Evolutionary conservation across 2,329 filamentous ascomycete genomes (phyloP).

Genomic region (Harringtonia lauricola): DNA sequence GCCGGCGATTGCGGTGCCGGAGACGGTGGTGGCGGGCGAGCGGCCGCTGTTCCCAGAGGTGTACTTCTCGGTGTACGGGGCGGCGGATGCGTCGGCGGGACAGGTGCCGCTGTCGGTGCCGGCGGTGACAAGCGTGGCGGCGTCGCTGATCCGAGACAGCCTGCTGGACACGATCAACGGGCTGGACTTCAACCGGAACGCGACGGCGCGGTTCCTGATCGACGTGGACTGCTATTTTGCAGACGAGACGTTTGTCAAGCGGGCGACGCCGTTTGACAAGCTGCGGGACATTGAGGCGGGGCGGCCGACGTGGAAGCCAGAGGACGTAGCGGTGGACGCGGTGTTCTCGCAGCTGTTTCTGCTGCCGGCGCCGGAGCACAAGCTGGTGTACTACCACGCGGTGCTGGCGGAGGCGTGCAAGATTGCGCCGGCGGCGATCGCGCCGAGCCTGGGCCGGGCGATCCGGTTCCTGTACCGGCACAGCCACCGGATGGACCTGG

Average conservation of each 20-base stretch:
- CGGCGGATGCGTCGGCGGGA: conserved; percentile 5
- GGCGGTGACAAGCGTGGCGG: conserved; percentile 60
- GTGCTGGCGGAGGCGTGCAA: conserved; percentile 94
- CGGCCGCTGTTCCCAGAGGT: conserved; percentile 81
- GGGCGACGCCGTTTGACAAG: conserved; percentile 85
- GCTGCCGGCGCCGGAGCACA: conserved; percentile 78
- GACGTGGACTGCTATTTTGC: conserved; percentile 94
- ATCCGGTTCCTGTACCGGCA: conserved; percentile 87
- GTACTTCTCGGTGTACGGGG: conserved; percentile 76
- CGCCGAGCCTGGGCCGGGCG: conserved; percentile 82
- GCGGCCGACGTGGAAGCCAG: conserved; percentile 84
- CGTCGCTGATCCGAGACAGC: conserved; percentile 74
- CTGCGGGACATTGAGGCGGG: conserved; percentile 57
- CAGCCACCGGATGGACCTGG: conserved; percentile 72
- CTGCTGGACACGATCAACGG: conserved; percentile 90
- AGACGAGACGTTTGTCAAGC: conserved; percentile 81
- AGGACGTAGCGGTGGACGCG: conserved; percentile 94
- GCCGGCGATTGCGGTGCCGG: conserved; percentile 65
- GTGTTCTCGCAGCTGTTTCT: conserved; percentile 93
- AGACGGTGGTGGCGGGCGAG: conserved; percentile 61
- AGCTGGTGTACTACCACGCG: conserved; percentile 92
- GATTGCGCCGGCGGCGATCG: conserved; percentile 90
- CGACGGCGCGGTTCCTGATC: conserved; percentile 78
- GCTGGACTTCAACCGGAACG: conserved; percentile 83
- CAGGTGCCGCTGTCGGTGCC: conserved; percentile 73